Evolutionary conservation across 495 filamentous ascomycete genomes (phyloP).

Genomic region (Podospora didyma): DNA sequence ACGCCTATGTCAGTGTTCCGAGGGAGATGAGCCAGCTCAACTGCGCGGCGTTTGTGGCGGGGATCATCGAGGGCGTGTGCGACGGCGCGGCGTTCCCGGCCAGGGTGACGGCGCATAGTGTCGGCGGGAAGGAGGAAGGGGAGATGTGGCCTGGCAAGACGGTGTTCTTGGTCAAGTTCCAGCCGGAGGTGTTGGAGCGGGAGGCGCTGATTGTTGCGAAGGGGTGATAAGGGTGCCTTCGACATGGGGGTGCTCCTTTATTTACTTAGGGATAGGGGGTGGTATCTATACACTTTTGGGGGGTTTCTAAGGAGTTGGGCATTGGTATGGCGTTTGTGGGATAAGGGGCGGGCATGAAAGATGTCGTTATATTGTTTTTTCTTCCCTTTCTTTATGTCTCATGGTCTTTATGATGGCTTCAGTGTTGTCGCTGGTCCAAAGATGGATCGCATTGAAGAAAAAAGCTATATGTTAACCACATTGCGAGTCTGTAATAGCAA

Average conservation of each 20-base stretch:
- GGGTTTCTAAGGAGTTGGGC: not conserved
- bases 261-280: too few species aligned
- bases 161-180: constrained; percentile 90
- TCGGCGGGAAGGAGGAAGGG: constrained; percentile 66
- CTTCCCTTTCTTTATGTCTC: not conserved
- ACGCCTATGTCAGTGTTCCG: constrained; percentile 86
- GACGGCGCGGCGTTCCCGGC: constrained; percentile 87
- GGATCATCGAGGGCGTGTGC: constrained; percentile 91
- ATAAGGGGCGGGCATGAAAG: not conserved
- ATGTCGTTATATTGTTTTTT: not conserved
- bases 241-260: not conserved
- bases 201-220: constrained; percentile 60
- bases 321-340: not conserved
- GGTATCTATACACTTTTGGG: too few species aligned
- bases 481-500: too few species aligned
- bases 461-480: too few species aligned
- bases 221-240: constrained; percentile 14
- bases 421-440: not conserved
- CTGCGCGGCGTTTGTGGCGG: constrained; percentile 92
- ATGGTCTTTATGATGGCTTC: not conserved
- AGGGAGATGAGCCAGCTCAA: constrained; percentile 94
- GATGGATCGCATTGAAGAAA: too few species aligned
- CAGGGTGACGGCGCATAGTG: constrained; percentile 86
- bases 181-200: constrained; percentile 81
- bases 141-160: constrained; percentile 93